phyloP scores from a whole-genome alignment of 129 eudicot species.

The Tagetes patula region DNA sequence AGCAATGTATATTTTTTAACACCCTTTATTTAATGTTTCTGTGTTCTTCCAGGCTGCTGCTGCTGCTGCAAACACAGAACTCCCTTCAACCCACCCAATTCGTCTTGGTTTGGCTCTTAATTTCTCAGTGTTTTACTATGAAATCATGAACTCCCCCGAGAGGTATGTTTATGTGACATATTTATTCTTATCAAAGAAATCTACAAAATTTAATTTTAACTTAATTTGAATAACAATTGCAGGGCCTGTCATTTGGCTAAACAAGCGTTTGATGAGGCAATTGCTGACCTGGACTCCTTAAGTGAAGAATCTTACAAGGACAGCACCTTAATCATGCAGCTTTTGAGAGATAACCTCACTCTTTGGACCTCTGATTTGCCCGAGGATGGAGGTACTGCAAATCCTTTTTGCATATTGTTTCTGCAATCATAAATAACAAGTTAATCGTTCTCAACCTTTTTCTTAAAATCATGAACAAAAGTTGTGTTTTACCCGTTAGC shows the following conservation, averaged over 20 bases:
- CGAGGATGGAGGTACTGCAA: slow-evolving; percentile 78
- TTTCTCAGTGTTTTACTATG: slow-evolving; percentile 97
- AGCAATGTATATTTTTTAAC: not conserved
- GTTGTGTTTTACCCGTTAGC: not conserved
- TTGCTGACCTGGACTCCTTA: slow-evolving; percentile 90
- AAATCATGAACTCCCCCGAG: slow-evolving; percentile 95
- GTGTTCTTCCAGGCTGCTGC: slow-evolving; percentile 70
- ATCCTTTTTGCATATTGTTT: slow-evolving; percentile 9
- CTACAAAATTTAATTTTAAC: not conserved
- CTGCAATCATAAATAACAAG: not conserved
- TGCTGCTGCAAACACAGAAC: slow-evolving; percentile 82
- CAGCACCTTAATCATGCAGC: slow-evolving; percentile 97
- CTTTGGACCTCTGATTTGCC: slow-evolving; percentile 98
- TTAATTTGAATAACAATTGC: slow-evolving; percentile 22
- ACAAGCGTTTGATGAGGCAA: slow-evolving; percentile 99
- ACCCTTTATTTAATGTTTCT: not conserved
- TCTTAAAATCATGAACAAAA: not conserved
- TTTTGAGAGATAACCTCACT: slow-evolving; percentile 95
- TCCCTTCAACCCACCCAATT: slow-evolving; percentile 96
- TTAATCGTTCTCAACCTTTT: not conserved
- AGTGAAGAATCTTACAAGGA: slow-evolving; percentile 98
- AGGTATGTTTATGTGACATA: slow-evolving; percentile 41
- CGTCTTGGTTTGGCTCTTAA: slow-evolving; percentile 97
- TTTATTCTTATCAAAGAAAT: not conserved
- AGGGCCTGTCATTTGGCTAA: slow-evolving; percentile 99